A percentile compares a stretch with the other conserved stretches of the same genome.
Evolutionary conservation across 2,329 filamentous ascomycete genomes (phyloP).

Genomic region (Epichloe bromicola): DNA sequence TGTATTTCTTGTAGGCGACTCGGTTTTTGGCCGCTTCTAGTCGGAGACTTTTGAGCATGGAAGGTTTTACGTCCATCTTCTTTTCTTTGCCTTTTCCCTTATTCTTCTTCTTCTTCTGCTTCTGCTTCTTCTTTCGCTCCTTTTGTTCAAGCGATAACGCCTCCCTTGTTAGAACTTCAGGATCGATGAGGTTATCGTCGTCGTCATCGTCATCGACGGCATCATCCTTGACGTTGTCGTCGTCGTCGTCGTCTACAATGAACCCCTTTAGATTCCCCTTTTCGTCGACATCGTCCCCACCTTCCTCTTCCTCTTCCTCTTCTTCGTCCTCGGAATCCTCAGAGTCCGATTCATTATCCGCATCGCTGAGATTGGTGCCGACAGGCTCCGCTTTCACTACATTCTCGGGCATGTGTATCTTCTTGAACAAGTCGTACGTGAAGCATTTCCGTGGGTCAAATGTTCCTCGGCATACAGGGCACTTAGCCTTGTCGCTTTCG

Average conservation of each 20-base stretch:
- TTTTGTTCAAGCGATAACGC: background rate
- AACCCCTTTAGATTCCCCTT: slow-evolving; percentile 23
- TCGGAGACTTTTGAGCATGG: slow-evolving; percentile 52
- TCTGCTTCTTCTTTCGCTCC: slow-evolving; percentile 6
- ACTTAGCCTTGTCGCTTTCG: slow-evolving; percentile 46
- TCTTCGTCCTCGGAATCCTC: background rate
- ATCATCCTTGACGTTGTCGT: slow-evolving; percentile 19
- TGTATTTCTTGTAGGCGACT: slow-evolving; percentile 54
- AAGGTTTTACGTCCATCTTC: slow-evolving; percentile 29
- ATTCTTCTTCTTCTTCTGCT: slow-evolving; percentile 13
- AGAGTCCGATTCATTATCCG: slow-evolving; percentile 18
- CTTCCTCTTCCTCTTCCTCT: slow-evolving; percentile 11
- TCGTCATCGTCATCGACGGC: slow-evolving; percentile 15
- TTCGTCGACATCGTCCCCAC: slow-evolving; percentile 17
- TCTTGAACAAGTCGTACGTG: slow-evolving; percentile 60
- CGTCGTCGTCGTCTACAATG: slow-evolving; percentile 20
- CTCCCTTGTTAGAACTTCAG: slow-evolving; percentile 8
- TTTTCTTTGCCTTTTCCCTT: slow-evolving; percentile 28
- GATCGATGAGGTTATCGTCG: slow-evolving; percentile 8
- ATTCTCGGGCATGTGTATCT: slow-evolving; percentile 51
- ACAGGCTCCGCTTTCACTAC: slow-evolving; percentile 26
- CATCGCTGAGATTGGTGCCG: slow-evolving; percentile 20
- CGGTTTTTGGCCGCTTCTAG: slow-evolving; percentile 51
- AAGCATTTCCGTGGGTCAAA: slow-evolving; percentile 60
- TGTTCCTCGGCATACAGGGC: slow-evolving; percentile 60